A percentile compares a stretch with the other conserved stretches of the same genome.
Evolutionary conservation across 805 yeast genomes (phyloP).

Genomic region (Saccharomyces eubayanus): DNA sequence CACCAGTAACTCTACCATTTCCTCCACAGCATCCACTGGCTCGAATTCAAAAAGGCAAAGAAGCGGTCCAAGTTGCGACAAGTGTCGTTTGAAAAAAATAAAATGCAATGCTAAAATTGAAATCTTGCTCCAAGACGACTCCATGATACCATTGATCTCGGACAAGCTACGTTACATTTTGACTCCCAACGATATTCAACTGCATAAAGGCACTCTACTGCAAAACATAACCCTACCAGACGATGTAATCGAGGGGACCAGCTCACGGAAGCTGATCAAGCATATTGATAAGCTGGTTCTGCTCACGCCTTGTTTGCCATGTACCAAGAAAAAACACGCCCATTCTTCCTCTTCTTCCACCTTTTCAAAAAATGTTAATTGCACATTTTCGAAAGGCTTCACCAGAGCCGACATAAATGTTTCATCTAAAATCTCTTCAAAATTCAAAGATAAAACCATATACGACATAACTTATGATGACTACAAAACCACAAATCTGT

Average conservation of each 20-base stretch:
- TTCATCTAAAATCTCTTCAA: slow-evolving; percentile 14
- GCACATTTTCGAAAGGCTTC: slow-evolving; percentile 53
- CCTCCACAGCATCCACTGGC: neutral
- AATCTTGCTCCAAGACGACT: slow-evolving; percentile 30
- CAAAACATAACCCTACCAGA: neutral
- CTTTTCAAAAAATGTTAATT: slow-evolving; percentile 13
- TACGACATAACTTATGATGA: slow-evolving; percentile 14
- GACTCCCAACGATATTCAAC: slow-evolving; percentile 10
- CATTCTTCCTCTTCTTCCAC: neutral
- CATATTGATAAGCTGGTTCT: slow-evolving; percentile 35
- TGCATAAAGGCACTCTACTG: neutral
- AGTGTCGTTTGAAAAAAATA: slow-evolving; percentile 62
- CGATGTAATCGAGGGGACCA: neutral
- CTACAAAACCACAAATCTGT: slow-evolving; percentile 16
- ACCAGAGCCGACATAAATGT: slow-evolving; percentile 23
- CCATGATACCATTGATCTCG: slow-evolving; percentile 10
- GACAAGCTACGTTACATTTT: slow-evolving; percentile 19
- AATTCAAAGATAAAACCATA: slow-evolving; percentile 9
- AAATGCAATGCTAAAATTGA: slow-evolving; percentile 64
- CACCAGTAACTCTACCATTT: neutral
- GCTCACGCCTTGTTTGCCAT: slow-evolving; percentile 49
- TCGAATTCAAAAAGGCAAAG: slow-evolving; percentile 43
- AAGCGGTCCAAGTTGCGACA: slow-evolving; percentile 69
- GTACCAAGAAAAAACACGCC: slow-evolving; percentile 27
- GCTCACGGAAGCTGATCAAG: slow-evolving; percentile 12